A percentile compares a stretch with the other conserved stretches of the same genome.
phyloP scores from a whole-genome alignment of 805 yeast genomes.

The Danielia oregonensis region DNA sequence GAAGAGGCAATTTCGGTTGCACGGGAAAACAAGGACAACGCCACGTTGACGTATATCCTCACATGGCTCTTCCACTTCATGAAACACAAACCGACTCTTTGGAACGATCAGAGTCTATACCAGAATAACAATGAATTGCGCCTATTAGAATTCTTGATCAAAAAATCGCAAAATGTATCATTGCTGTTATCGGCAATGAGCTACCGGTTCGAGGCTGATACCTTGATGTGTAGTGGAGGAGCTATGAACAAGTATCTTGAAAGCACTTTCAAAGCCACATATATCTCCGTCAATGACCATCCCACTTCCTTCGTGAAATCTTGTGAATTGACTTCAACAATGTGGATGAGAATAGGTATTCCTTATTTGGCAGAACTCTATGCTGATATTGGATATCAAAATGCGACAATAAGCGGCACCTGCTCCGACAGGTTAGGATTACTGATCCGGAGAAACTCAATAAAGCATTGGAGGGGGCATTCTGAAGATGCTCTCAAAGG shows the following conservation, averaged over 20 bases:
- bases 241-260: conserved; percentile 46
- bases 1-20: conserved; percentile 88
- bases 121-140: conserved; percentile 55
- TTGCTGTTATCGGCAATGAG: conserved; percentile 54
- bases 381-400: conserved; percentile 42
- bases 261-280: conserved; percentile 53
- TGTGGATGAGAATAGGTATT: conserved; percentile 53
- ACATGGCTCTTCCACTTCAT: conserved; percentile 73
- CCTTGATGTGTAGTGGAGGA: conserved; percentile 50
- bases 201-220: conserved; percentile 60
- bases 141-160: conserved; percentile 57
- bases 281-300: conserved; percentile 49
- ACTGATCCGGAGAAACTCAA: conserved; percentile 34
- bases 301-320: conserved; percentile 41
- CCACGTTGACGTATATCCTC: conserved; percentile 66
- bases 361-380: conserved; percentile 45
- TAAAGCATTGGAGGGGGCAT: conserved; percentile 36
- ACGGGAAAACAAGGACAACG: conserved; percentile 73
- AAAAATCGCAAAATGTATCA: conserved; percentile 50
- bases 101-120: conserved; percentile 44
- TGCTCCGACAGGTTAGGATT: neutral
- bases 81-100: conserved; percentile 59
- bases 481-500: conserved; percentile 35
- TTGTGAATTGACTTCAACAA: conserved; percentile 42
- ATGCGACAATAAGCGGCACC: conserved; percentile 27